A percentile compares a stretch with the other conserved stretches of the same genome.
These are phyloP conservation scores for Clarireedia homoeocarpa DNA, from an alignment of 2,329 filamentous ascomycete species.

Conservation along the genomic window DNA sequence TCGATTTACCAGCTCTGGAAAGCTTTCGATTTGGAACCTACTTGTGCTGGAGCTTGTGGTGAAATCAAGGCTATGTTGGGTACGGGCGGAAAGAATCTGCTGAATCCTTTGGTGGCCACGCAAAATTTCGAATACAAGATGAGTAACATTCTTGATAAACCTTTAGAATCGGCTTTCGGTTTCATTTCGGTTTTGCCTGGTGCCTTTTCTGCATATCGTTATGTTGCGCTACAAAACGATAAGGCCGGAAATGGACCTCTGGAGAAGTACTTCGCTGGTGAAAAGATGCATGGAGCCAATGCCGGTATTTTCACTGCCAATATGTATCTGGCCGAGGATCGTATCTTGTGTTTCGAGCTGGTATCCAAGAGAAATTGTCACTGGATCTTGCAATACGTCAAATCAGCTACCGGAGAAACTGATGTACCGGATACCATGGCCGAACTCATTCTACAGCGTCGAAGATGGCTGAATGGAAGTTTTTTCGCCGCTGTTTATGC, in stretches of 20 bases:
- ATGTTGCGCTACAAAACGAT: slow-evolving; percentile 93
- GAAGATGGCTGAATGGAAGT: slow-evolving; percentile 95
- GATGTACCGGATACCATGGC: slow-evolving; percentile 93
- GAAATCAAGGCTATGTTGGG: slow-evolving; percentile 98
- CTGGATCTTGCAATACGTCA: slow-evolving; percentile 98
- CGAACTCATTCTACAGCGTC: slow-evolving; percentile 93
- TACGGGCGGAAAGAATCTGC: slow-evolving; percentile 67
- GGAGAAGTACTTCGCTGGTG: slow-evolving; percentile 98
- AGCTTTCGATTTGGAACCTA: slow-evolving; percentile 95
- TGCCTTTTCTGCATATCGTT: slow-evolving; percentile 90
- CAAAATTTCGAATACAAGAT: slow-evolving; percentile 99
- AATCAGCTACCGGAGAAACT: slow-evolving; percentile 91
- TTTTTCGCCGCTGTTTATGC: slow-evolving; percentile 99
- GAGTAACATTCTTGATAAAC: slow-evolving; percentile 98
- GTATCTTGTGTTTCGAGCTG: slow-evolving; percentile 88
- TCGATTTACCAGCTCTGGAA: slow-evolving; percentile 99
- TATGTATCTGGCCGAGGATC: slow-evolving; percentile 87
- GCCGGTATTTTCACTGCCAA: slow-evolving; percentile 97
- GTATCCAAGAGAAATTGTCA: slow-evolving; percentile 90
- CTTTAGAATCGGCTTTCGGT: slow-evolving; percentile 91
- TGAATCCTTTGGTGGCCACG: slow-evolving; percentile 91
- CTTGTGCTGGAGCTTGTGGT: slow-evolving; percentile 90
- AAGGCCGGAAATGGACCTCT: slow-evolving; percentile 89
- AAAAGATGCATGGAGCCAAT: slow-evolving; percentile 90
- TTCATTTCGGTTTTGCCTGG: slow-evolving; percentile 97